Evolutionary conservation across 1,139 yeast genomes (phyloP), one percentile per base, ranked within the genome.

Genomic region (Geotrichum klebahnii): DNA sequence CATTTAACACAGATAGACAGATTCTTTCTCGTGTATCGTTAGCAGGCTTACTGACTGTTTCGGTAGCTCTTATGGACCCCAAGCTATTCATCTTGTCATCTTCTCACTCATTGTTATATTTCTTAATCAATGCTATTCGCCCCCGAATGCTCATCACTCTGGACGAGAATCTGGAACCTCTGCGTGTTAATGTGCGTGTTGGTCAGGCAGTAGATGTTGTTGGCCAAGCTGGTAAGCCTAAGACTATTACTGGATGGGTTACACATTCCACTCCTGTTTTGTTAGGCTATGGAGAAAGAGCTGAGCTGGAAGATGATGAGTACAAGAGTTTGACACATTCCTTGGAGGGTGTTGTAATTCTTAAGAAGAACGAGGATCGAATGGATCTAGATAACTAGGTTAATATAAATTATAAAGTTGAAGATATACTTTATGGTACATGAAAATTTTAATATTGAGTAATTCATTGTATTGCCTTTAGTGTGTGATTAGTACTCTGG

Each of bases 181-280:
- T 92, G 58, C 92, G 92, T 74, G 97, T 92, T 10, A 92, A 89
- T 61, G 98, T 92, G 6, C 81, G 98, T 65, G 97, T 94, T 35
- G 98, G 98, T 58, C 97, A 92, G 72, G 97, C 98, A 3, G 98
- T 94, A 42, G 98, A 94, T 67, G 88, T 90, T 41, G 97, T 94
- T 55, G 98, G 98, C 33, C 97, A 90, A 69, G 98, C 97, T 0
- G 98, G 99, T 73, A 88, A 88, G 62, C 98, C 98, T 38, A 92
- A 92, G 74, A 90, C 97, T 23, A 94, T 94, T 46, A 94, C 98
- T 3, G 98, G 98, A 38, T 94, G 98, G 98, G 97, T 92, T 22
- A 94, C 99, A 1, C 98, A 94, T 66, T 86, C 95, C 5, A 92
- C 98, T 0, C 99, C 99, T 0, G 98, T 92, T 22, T 75, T 94